These are phyloP conservation scores for Xylariaceae sp. DNA, from an alignment of 2,329 filamentous ascomycete genomes.

Conservation along the genomic window DNA sequence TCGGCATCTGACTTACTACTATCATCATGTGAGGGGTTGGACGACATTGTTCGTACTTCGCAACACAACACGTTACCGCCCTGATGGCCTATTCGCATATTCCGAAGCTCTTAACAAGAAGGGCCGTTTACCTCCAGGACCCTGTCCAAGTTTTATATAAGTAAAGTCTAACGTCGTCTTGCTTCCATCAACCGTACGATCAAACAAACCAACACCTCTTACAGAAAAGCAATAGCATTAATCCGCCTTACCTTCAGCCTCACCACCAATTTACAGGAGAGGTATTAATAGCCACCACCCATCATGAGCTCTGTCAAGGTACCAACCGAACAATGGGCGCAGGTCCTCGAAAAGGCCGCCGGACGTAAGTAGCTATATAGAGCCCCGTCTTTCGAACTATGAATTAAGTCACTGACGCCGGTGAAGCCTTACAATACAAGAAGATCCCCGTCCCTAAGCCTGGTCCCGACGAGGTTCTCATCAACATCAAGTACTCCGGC, in stretches of 20 bases:
- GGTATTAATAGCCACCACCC: conserved; percentile 5
- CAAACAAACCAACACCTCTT: background rate
- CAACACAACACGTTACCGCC: background rate
- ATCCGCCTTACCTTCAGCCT: background rate
- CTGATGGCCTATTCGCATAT: background rate
- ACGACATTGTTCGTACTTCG: conserved; percentile 24
- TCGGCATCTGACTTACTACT: conserved; percentile 5
- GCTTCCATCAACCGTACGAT: background rate
- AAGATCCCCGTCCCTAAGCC: conserved; percentile 81
- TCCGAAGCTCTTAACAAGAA: background rate
- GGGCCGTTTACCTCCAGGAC: background rate
- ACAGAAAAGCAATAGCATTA: background rate
- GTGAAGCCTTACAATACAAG: conserved; percentile 68
- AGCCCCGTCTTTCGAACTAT: background rate
- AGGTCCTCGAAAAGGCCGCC: conserved; percentile 82
- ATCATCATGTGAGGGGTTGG: conserved; percentile 25
- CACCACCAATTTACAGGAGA: conserved; percentile 1
- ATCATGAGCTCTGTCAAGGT: conserved; percentile 56
- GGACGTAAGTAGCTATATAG: conserved; percentile 58
- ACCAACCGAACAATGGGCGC: conserved; percentile 86
- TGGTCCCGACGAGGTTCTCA: conserved; percentile 84
- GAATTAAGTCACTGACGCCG: conserved; percentile 11
- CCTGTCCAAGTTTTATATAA: background rate
- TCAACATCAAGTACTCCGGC: conserved; percentile 89
- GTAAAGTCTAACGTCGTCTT: background rate